Evolutionary conservation across 306 rosid genomes (phyloP).

Genomic region (Vigna unguiculata): DNA sequence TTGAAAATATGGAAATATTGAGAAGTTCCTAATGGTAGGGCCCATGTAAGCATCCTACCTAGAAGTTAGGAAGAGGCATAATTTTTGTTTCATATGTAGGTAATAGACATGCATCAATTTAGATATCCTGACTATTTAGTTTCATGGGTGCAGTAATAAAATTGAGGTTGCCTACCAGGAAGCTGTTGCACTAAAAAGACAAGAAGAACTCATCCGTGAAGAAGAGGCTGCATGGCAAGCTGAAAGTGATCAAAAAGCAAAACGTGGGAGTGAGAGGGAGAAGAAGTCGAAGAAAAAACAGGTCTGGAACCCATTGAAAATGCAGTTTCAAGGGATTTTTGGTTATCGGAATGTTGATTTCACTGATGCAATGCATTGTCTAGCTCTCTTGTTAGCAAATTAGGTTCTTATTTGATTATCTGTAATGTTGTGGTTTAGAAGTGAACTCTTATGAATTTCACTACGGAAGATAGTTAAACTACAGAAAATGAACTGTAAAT

Average conservation of each 20-base stretch:
- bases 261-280: constrained; percentile 85
- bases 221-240: constrained; percentile 99
- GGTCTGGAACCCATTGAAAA: constrained; percentile 52
- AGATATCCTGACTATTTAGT: constrained; percentile 40
- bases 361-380: not conserved
- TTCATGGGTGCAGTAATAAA: constrained; percentile 76
- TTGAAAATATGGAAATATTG: constrained; percentile 25
- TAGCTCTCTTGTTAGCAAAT: constrained; percentile 10
- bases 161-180: constrained; percentile 99
- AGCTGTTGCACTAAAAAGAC: constrained; percentile 97
- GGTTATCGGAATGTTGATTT: constrained; percentile 28
- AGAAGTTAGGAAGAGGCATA: not conserved
- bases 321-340: constrained; percentile 11
- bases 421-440: constrained; percentile 8
- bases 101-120: constrained; percentile 27
- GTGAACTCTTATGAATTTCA: constrained; percentile 14
- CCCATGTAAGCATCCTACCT: not conserved
- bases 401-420: constrained; percentile 22
- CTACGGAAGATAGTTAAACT: constrained; percentile 2
- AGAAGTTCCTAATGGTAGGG: not conserved
- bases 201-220: constrained; percentile 99
- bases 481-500: constrained; percentile 1
- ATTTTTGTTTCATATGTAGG: constrained; percentile 5
- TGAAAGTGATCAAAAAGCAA: constrained; percentile 88
- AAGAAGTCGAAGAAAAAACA: constrained; percentile 93